A percentile compares a stretch with the other conserved stretches of the same genome.
phyloP scores from a whole-genome alignment of 345 rosid species.

The Hibiscus trionum region DNA sequence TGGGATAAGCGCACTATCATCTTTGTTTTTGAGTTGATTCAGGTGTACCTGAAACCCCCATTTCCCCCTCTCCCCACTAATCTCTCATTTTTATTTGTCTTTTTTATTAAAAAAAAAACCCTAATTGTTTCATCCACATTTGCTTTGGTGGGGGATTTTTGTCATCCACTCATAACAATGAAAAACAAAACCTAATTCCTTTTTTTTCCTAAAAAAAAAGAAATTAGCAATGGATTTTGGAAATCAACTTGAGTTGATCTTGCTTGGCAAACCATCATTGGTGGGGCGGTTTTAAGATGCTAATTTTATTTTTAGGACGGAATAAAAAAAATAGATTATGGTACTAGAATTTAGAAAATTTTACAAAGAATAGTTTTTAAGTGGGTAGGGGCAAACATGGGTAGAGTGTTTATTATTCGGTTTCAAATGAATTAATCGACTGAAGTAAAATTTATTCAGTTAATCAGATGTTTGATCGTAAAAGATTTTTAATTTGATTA shows the following conservation, averaged over 20 bases:
- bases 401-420: no score
- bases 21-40: slow-evolving; percentile 2
- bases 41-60: background rate
- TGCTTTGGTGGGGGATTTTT: slow-evolving; percentile 20
- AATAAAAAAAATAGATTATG: no score
- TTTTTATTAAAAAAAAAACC: background rate
- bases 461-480: no score
- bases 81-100: background rate
- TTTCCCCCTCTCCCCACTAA: slow-evolving; percentile 18
- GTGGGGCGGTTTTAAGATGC: slow-evolving; percentile 25
- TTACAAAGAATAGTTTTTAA: no score
- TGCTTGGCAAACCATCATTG: slow-evolving; percentile 22
- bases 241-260: background rate
- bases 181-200: background rate
- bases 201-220: no score
- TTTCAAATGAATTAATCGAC: no score
- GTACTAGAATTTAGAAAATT: no score
- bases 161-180: slow-evolving; percentile 26
- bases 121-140: background rate
- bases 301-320: background rate
- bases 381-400: no score
- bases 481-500: no score
- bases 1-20: slow-evolving; percentile 21
- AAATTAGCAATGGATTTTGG: background rate
- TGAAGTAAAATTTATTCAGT: no score